phyloP scores from a whole-genome alignment of 257 asterid genomes.

The Fraxinus excelsior region DNA sequence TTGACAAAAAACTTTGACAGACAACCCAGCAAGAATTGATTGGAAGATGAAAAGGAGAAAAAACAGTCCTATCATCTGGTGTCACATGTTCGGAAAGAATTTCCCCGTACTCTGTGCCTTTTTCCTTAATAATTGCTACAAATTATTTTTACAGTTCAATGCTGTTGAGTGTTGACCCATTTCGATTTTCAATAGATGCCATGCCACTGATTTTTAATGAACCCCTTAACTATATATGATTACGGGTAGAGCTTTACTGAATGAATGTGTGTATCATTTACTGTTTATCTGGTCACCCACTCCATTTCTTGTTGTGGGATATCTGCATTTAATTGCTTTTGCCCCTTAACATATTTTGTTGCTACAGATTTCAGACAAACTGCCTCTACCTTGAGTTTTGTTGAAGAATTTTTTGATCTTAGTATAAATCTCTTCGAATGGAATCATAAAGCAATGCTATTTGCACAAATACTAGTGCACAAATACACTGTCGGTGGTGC shows the following conservation, averaged over 20 bases:
- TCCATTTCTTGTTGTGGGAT: constrained; percentile 7
- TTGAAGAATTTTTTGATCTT: constrained; percentile 15
- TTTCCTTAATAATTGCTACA: background rate
- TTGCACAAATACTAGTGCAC: background rate
- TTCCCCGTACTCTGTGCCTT: no score
- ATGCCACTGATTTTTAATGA: background rate
- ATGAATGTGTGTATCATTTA: background rate
- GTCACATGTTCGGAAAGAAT: no score
- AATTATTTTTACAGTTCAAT: background rate
- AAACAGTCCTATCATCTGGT: no score
- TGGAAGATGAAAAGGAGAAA: no score
- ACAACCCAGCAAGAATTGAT: no score
- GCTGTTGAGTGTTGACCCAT: background rate
- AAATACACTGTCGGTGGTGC: constrained; percentile 5
- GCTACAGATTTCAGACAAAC: constrained; percentile 11
- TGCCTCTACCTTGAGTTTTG: constrained; percentile 17
- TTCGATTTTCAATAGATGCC: background rate
- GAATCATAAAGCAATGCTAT: background rate
- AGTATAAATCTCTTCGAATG: background rate
- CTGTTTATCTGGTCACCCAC: constrained; percentile 6
- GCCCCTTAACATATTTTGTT: constrained; percentile 16
- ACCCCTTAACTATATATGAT: background rate
- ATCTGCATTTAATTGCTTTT: constrained; percentile 29
- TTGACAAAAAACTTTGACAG: no score
- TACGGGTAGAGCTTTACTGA: background rate